Evolutionary conservation across 2,329 filamentous ascomycete species (phyloP).

Genomic region (Keithomyces neogunnii): DNA sequence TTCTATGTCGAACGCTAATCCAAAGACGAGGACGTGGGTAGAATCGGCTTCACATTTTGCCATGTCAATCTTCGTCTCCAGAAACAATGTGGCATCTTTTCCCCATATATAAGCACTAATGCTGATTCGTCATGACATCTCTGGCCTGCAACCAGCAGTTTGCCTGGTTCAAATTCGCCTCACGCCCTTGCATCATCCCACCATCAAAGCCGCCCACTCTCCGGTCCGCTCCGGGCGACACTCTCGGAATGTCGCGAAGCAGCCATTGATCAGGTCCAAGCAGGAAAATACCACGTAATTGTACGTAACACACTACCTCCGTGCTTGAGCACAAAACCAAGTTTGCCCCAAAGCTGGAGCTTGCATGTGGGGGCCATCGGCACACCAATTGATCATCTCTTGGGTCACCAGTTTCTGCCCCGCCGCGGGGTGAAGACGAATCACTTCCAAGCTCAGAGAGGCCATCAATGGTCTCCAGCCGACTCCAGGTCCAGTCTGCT

Average conservation of each 20-base stretch:
- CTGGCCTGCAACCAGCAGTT: too few relatives aligned
- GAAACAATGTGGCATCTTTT: too few relatives aligned
- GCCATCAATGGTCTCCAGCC: neutral
- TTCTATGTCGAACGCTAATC: too few relatives aligned
- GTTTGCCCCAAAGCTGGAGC: neutral
- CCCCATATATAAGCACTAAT: too few relatives aligned
- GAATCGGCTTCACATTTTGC: too few relatives aligned
- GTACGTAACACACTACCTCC: constrained; percentile 3
- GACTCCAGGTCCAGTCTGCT: neutral
- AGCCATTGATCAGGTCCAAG: neutral
- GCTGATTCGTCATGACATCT: too few relatives aligned
- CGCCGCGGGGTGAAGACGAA: constrained; percentile 7
- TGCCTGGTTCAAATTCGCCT: neutral
- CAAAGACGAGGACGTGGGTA: too few relatives aligned
- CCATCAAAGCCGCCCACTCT: neutral
- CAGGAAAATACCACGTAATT: neutral
- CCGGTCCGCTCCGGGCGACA: constrained; percentile 1
- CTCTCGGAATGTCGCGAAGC: constrained; percentile 1
- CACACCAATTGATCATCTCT: neutral
- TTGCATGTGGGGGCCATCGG: neutral
- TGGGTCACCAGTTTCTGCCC: constrained; percentile 7
- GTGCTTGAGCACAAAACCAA: neutral
- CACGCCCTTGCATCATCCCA: neutral
- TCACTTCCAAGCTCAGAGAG: neutral
- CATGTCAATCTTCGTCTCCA: too few relatives aligned